Conservation (phyloP, 805 yeast species). For the Myxozyma nipponensis region DNA sequence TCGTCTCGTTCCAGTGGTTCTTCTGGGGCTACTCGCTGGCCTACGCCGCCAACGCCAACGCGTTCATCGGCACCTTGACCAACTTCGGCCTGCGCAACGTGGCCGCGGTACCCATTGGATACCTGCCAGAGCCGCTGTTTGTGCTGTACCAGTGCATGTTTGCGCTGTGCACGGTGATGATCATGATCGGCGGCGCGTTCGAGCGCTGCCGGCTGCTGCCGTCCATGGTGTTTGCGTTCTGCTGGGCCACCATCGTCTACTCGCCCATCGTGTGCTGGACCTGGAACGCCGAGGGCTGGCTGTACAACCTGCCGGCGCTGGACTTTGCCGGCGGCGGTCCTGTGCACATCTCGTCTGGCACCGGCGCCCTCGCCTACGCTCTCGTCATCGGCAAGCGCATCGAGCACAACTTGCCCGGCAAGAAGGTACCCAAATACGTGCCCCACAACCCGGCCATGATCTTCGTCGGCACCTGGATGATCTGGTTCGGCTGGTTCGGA, state of each 20-base stretch:
- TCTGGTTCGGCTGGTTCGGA: slow-evolving; percentile 99
- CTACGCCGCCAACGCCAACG: slow-evolving; percentile 67
- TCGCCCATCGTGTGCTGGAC: slow-evolving; percentile 97
- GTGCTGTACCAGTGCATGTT: slow-evolving; percentile 95
- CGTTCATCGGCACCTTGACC: slow-evolving; percentile 76
- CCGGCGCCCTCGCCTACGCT: slow-evolving; percentile 91
- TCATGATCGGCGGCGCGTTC: slow-evolving; percentile 96
- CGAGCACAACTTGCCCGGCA: slow-evolving; percentile 51
- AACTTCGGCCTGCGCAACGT: slow-evolving; percentile 77
- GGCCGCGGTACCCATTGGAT: slow-evolving; percentile 66
- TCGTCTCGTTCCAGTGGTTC: slow-evolving; percentile 91
- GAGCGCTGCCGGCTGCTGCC: slow-evolving; percentile 96
- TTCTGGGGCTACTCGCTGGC: slow-evolving; percentile 95
- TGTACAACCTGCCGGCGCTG: slow-evolving; percentile 70
- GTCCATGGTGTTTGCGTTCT: slow-evolving; percentile 87
- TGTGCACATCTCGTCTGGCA: slow-evolving; percentile 91
- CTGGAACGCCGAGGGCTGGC: slow-evolving; percentile 94
- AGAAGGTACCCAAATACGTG: slow-evolving; percentile 46
- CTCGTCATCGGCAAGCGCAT: slow-evolving; percentile 86
- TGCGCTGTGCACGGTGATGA: slow-evolving; percentile 84
- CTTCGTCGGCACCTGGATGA: slow-evolving; percentile 88
- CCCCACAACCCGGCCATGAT: slow-evolving; percentile 90
- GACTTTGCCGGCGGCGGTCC: slow-evolving; percentile 99
- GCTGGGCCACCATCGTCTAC: slow-evolving; percentile 93
- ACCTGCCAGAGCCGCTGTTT: slow-evolving; percentile 83